Percentiles rank a stretch among this genome's conserved stretches.
Evolutionary conservation across 2,329 filamentous ascomycete species (phyloP).

Genomic region (Lasiodiplodia citricola): DNA sequence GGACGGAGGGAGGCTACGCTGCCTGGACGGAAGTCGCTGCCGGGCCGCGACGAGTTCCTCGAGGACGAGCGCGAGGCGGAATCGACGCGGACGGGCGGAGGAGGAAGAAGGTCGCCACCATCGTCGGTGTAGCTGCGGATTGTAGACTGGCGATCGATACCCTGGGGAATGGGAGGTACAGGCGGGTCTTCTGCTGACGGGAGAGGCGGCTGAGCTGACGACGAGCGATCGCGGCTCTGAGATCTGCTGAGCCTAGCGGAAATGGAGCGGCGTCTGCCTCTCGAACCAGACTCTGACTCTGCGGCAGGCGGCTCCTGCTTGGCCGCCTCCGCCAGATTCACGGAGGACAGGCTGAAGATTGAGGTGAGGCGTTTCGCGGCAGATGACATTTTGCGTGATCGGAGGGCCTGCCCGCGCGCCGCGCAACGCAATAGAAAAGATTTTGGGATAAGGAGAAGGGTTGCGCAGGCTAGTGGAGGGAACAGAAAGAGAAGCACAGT

Average conservation of each 20-base stretch:
- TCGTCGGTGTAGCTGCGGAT: constrained; percentile 17
- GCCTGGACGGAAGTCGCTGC: constrained; percentile 7
- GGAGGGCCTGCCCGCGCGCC: constrained; percentile 19
- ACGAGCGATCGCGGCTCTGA: constrained; percentile 21
- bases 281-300: constrained; percentile 11
- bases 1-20: constrained; percentile 19
- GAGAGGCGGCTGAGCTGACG: constrained; percentile 5
- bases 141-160: constrained; percentile 13
- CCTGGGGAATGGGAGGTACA: constrained; percentile 20
- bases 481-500: background rate
- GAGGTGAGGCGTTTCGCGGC: constrained; percentile 26
- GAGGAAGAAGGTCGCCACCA: constrained; percentile 22
- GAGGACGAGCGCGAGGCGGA: constrained; percentile 25
- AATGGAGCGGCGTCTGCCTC: constrained; percentile 22
- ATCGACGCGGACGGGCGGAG: constrained; percentile 19
- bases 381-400: constrained; percentile 20
- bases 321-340: constrained; percentile 19
- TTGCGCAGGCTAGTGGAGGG: constrained; percentile 8
- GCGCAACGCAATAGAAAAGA: constrained; percentile 17
- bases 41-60: constrained; percentile 15
- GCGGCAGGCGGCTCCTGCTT: constrained; percentile 18
- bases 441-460: constrained; percentile 15
- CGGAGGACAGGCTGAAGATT: constrained; percentile 23
- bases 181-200: constrained; percentile 11
- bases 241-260: constrained; percentile 24